These are phyloP conservation scores for Cucumis melo DNA, from an alignment of 306 rosid genomes.

Conservation along the genomic window DNA sequence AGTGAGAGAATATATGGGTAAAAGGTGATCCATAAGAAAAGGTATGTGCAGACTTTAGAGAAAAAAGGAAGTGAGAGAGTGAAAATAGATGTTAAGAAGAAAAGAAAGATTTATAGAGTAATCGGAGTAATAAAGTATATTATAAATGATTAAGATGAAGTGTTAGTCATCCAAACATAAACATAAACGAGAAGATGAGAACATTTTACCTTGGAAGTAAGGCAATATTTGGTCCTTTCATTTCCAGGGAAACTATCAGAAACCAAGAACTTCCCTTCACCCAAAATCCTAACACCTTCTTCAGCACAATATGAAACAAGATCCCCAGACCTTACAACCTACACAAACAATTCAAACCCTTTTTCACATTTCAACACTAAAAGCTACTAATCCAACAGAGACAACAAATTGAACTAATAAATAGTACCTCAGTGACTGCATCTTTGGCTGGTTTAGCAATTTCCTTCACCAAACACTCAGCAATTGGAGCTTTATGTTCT, in stretches of 20 bases:
- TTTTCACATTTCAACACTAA: not conserved
- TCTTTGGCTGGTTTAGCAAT: conserved; percentile 97
- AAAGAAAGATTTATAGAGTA: not conserved
- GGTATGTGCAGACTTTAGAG: not conserved
- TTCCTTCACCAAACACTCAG: conserved; percentile 80
- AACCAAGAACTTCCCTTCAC: conserved; percentile 94
- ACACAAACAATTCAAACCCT: conserved; percentile 9
- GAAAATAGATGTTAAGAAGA: not conserved
- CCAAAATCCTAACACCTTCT: conserved; percentile 88
- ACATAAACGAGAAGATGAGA: not conserved
- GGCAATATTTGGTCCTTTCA: conserved; percentile 92
- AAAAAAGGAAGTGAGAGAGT: not conserved
- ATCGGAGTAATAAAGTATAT: not conserved
- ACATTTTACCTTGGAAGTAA: conserved; percentile 70
- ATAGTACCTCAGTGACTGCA: conserved; percentile 69
- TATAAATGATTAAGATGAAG: not conserved
- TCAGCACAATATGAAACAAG: conserved; percentile 85
- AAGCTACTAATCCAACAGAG: not conserved
- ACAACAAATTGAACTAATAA: no score
- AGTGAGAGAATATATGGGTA: not conserved
- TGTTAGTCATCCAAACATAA: not conserved
- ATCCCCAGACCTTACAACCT: conserved; percentile 99
- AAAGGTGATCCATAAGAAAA: not conserved
- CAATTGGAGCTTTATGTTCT: conserved; percentile 79
- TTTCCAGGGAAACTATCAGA: conserved; percentile 98